These are phyloP conservation scores for Boletellus emodensis DNA, from an alignment of 768 basidiomycete species.

Conservation along the genomic window DNA sequence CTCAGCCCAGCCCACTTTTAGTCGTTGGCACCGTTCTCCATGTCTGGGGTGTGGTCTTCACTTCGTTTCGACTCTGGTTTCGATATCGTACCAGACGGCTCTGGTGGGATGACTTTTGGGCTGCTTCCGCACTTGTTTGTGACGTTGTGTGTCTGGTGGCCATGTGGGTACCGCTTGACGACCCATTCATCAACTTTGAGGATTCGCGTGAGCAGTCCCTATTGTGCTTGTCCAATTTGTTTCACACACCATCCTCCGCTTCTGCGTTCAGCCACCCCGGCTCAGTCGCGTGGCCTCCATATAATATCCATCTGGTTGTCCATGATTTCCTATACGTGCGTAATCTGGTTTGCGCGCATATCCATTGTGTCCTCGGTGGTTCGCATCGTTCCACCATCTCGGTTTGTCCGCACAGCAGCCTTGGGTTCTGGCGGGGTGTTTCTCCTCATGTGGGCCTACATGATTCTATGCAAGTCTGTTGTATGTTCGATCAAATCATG, in stretches of 20 bases:
- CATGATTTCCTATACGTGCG: conserved; percentile 20
- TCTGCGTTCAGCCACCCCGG: conserved; percentile 22
- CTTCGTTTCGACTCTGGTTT: conserved; percentile 27
- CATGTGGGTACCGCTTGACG: conserved; percentile 27
- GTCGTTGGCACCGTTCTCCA: conserved; percentile 23
- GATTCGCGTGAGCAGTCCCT: conserved; percentile 13
- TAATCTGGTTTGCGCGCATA: conserved; percentile 27
- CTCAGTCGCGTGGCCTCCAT: conserved; percentile 15
- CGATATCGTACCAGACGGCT: conserved; percentile 17
- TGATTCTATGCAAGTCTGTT: conserved; percentile 27
- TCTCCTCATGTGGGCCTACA: conserved; percentile 17
- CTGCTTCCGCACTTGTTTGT: conserved; percentile 12
- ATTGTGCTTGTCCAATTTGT: neutral
- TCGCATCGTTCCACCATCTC: conserved; percentile 21
- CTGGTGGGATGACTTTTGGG: conserved; percentile 31
- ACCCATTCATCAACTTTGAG: conserved; percentile 5
- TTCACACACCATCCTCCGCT: conserved; percentile 6
- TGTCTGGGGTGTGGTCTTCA: conserved; percentile 14
- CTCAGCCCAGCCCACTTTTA: neutral
- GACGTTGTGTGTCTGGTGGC: conserved; percentile 8
- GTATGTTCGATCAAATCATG: conserved; percentile 42
- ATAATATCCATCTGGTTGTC: conserved; percentile 18
- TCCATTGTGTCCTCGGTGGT: conserved; percentile 23
- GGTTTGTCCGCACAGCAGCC: neutral
- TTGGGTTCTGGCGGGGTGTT: conserved; percentile 8